Evolutionary conservation across 345 rosid genomes (phyloP).

Genomic region (Eucalyptus sp.): DNA sequence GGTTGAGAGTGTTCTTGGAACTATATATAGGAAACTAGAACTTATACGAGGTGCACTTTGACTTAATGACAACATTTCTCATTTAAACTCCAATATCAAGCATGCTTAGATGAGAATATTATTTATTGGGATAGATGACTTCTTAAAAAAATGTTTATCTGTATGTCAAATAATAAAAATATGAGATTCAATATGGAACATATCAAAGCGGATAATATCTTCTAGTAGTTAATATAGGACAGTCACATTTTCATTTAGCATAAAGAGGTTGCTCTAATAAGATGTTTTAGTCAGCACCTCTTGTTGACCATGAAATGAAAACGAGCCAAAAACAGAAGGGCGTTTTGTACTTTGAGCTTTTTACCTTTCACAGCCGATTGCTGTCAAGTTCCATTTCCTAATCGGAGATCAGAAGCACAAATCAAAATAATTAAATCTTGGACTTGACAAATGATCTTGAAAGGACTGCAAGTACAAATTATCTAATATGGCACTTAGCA

Average conservation of each 20-base stretch:
- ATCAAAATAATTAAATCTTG: neutral
- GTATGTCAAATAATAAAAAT: neutral
- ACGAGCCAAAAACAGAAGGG: neutral
- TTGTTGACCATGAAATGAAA: neutral
- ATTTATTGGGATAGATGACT: fast-evolving
- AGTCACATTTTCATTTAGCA: neutral
- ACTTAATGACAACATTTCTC: neutral
- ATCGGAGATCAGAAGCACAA: neutral
- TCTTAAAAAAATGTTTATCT: fast-evolving
- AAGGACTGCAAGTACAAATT: neutral
- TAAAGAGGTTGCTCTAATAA: neutral
- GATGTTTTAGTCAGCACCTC: neutral
- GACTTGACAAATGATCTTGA: neutral
- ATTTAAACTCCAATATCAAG: neutral
- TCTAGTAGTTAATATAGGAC: neutral
- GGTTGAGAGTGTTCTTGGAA: fast-evolving
- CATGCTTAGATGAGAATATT: neutral
- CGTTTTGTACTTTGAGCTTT: neutral
- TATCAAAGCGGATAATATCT: fast-evolving
- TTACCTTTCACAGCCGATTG: neutral
- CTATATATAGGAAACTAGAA: neutral
- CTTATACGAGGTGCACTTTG: neutral
- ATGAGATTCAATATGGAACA: fast-evolving
- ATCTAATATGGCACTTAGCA: neutral
- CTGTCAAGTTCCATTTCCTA: neutral